phyloP scores from a whole-genome alignment of 192 early-diverging fungal genomes.

The Mortierella antarctica region DNA sequence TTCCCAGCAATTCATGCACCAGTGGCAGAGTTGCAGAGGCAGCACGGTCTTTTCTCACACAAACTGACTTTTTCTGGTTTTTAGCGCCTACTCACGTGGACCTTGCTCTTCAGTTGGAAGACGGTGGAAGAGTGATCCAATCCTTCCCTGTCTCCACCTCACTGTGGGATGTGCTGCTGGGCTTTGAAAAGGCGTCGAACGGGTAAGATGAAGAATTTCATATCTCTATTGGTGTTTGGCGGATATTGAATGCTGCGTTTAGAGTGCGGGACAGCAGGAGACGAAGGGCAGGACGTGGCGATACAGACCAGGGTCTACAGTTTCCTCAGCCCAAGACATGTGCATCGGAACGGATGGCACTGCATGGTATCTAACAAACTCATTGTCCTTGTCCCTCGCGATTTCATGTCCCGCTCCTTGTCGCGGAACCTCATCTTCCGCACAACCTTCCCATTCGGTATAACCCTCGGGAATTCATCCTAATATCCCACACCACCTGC shows the following conservation, averaged over 20 bases:
- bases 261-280: too few species aligned
- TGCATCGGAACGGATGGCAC: too few species aligned
- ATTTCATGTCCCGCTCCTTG: neutral
- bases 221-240: neutral
- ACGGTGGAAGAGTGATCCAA: constrained; percentile 70
- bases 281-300: too few species aligned
- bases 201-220: constrained; percentile 56
- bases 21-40: too few species aligned
- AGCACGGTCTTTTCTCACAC: neutral
- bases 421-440: neutral
- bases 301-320: too few species aligned
- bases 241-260: neutral
- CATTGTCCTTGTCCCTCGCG: too few species aligned
- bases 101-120: constrained; percentile 83
- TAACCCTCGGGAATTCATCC: too few species aligned
- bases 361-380: too few species aligned
- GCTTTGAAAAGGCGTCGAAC: constrained; percentile 62
- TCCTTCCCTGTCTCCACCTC: constrained; percentile 67
- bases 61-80: constrained; percentile 5
- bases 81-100: constrained; percentile 53
- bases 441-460: too few species aligned
- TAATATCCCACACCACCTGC: neutral
- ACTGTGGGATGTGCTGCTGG: constrained; percentile 77
- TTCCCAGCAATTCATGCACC: neutral
- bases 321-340: too few species aligned